Evolutionary conservation across 2,329 filamentous ascomycete genomes (phyloP).

Genomic region (Botrytis medusae): DNA sequence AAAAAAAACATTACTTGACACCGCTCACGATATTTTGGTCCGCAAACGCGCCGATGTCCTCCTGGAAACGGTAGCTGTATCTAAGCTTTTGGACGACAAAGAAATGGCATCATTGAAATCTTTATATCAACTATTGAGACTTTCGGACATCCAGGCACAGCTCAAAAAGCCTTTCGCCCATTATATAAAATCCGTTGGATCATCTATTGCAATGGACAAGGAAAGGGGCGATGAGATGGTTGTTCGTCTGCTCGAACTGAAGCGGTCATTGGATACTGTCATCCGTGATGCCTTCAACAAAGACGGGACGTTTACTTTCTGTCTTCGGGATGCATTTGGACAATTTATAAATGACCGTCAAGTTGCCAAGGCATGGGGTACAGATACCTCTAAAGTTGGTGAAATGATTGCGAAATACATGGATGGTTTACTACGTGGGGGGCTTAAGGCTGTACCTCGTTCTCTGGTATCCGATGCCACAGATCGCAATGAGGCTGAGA

Average conservation of each 20-base stretch:
- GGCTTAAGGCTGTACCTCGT: constrained; percentile 77
- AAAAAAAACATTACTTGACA: constrained; percentile 69
- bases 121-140: constrained; percentile 74
- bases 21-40: constrained; percentile 73
- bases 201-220: constrained; percentile 76
- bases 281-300: constrained; percentile 74
- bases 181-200: constrained; percentile 76
- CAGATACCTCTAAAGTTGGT: constrained; percentile 88
- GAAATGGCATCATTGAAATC: constrained; percentile 70
- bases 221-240: constrained; percentile 84
- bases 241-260: constrained; percentile 74
- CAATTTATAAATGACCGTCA: constrained; percentile 88
- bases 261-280: constrained; percentile 74
- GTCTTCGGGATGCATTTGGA: constrained; percentile 81
- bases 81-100: constrained; percentile 69
- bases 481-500: constrained; percentile 57
- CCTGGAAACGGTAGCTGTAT: constrained; percentile 64
- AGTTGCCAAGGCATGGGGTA: constrained; percentile 70
- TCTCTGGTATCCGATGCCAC: constrained; percentile 63
- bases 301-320: constrained; percentile 74
- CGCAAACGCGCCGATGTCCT: constrained; percentile 64
- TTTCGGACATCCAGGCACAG: constrained; percentile 67
- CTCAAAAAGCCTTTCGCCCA: constrained; percentile 72
- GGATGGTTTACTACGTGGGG: constrained; percentile 82
- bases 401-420: constrained; percentile 99